Conservation (phyloP, 805 yeast genomes). For the Yarrowia alimentaria region DNA sequence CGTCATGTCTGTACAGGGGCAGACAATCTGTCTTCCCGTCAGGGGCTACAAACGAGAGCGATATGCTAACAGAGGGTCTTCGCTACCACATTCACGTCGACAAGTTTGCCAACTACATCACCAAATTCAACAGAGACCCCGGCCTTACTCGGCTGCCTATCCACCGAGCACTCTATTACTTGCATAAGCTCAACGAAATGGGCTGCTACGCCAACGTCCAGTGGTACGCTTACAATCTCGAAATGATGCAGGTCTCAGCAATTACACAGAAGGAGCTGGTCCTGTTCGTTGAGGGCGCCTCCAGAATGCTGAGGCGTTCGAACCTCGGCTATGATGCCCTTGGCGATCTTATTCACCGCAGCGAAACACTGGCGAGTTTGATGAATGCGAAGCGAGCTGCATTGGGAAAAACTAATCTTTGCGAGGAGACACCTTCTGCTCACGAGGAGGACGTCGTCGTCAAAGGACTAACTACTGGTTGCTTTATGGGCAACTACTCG, state of each 20-base stretch:
- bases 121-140: background rate
- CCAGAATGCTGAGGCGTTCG: background rate
- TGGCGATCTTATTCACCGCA: slow-evolving; percentile 1
- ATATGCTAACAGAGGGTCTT: background rate
- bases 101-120: slow-evolving; percentile 2
- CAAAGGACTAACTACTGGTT: too few relatives aligned
- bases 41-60: background rate
- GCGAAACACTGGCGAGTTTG: too few relatives aligned
- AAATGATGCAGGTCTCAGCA: slow-evolving; percentile 11
- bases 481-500: background rate
- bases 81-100: background rate
- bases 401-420: too few relatives aligned
- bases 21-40: background rate
- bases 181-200: slow-evolving; percentile 1
- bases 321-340: too few relatives aligned
- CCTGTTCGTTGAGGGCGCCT: background rate
- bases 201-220: background rate
- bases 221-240: slow-evolving; percentile 13
- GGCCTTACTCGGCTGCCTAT: slow-evolving; percentile 1
- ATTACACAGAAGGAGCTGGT: slow-evolving; percentile 1
- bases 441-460: too few relatives aligned
- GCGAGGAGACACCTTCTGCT: too few relatives aligned
- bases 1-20: slow-evolving; percentile 2
- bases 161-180: background rate
- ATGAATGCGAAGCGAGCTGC: too few relatives aligned